Evolutionary conservation across 345 rosid species (phyloP).

Genomic region (Euphorbia peplus): DNA sequence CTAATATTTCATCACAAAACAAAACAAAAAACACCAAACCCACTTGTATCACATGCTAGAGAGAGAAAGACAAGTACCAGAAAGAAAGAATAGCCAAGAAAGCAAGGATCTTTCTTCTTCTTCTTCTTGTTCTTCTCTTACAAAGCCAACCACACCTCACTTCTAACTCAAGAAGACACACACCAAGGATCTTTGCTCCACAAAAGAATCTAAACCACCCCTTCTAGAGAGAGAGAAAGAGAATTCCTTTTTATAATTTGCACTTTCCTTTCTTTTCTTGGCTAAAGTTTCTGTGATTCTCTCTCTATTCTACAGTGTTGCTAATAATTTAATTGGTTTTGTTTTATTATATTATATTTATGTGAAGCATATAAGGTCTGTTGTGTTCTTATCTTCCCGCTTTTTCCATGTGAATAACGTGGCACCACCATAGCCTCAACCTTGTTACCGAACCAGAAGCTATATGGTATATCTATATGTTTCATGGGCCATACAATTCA

Average conservation of each 20-base stretch:
- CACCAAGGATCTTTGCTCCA: conserved; percentile 23
- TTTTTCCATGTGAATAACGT: conserved; percentile 43
- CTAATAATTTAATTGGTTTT: conserved; percentile 6
- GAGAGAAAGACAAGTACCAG: conserved; percentile 27
- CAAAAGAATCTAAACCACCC: conserved; percentile 28
- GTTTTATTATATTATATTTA: neutral
- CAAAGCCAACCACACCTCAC: conserved; percentile 69
- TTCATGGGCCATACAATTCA: conserved; percentile 9
- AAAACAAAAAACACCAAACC: conserved; percentile 20
- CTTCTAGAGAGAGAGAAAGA: neutral
- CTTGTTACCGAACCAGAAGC: neutral
- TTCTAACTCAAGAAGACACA: conserved; percentile 61
- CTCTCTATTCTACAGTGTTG: neutral
- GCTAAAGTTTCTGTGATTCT: neutral
- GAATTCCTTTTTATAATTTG: neutral
- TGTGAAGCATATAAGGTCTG: conserved; percentile 19
- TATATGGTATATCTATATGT: neutral
- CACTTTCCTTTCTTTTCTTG: neutral
- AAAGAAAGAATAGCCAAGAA: conserved; percentile 38
- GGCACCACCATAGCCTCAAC: conserved; percentile 41
- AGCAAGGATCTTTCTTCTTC: conserved; percentile 39
- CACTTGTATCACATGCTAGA: neutral
- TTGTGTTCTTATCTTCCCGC: conserved; percentile 40
- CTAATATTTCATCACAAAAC: conserved; percentile 18
- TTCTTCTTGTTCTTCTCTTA: conserved; percentile 34